These are phyloP conservation scores for Pleurostoma richardsiae DNA, from an alignment of 2,329 filamentous ascomycete species.

Conservation along the genomic window DNA sequence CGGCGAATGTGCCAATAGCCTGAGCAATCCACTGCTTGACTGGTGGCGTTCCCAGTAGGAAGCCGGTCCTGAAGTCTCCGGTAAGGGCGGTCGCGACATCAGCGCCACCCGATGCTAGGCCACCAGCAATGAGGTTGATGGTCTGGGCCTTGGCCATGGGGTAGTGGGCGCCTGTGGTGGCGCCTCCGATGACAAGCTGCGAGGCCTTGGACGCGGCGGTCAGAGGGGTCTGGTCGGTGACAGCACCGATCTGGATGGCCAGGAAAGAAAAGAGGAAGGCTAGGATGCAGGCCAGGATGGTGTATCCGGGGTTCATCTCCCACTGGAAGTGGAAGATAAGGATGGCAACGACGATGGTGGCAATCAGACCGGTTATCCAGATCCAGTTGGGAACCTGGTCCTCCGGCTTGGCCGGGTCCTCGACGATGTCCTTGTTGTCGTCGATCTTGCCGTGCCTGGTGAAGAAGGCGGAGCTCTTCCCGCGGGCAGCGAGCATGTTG, in stretches of 20 bases:
- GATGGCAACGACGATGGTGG: conserved; percentile 44
- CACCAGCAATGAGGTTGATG: conserved; percentile 61
- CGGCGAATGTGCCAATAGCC: conserved; percentile 54
- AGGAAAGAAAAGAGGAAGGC: conserved; percentile 59
- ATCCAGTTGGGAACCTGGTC: conserved; percentile 48
- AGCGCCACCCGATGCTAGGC: conserved; percentile 50
- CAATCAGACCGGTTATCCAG: conserved; percentile 42
- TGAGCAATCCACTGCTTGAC: conserved; percentile 64
- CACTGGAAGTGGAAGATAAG: conserved; percentile 47
- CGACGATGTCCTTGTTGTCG: conserved; percentile 27
- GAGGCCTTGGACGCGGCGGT: conserved; percentile 65
- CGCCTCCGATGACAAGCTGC: conserved; percentile 63
- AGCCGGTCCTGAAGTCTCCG: conserved; percentile 63
- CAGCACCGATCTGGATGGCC: conserved; percentile 54
- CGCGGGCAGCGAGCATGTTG: conserved; percentile 26
- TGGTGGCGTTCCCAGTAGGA: conserved; percentile 60
- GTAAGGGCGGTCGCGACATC: conserved; percentile 49
- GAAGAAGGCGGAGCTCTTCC: conserved; percentile 36
- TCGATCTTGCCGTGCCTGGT: conserved; percentile 29
- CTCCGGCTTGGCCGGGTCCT: conserved; percentile 41
- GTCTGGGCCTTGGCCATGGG: conserved; percentile 47
- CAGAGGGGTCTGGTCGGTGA: conserved; percentile 58
- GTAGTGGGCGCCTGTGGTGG: conserved; percentile 51
- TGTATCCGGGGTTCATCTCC: conserved; percentile 51
- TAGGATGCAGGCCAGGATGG: conserved; percentile 49